Percentiles rank a stretch among this genome's conserved stretches.
Conservation (phyloP, 306 rosid species). For the Corylus avellana region DNA sequence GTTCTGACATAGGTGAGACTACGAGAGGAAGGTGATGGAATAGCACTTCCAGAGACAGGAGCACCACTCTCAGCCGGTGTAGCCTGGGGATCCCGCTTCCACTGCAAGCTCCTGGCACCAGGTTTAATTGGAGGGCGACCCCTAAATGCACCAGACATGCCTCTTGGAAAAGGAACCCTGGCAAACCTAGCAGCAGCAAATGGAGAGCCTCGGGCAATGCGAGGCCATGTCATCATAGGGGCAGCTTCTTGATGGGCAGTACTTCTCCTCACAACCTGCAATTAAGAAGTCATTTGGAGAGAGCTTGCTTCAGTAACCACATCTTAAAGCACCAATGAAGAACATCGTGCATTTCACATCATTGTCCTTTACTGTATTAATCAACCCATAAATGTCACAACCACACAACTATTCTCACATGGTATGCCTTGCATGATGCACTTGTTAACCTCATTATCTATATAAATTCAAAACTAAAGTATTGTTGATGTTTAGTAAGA, state of each 20-base stretch:
- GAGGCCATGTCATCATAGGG: conserved; percentile 65
- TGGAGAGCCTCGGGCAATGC: conserved; percentile 51
- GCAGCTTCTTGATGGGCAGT: conserved; percentile 67
- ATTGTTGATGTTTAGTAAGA: background rate
- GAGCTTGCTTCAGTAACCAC: conserved; percentile 3
- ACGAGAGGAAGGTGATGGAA: conserved; percentile 48
- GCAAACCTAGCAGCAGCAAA: conserved; percentile 67
- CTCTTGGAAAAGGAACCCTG: conserved; percentile 73
- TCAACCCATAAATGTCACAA: background rate
- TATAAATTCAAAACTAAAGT: background rate
- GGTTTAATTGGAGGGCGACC: conserved; percentile 62
- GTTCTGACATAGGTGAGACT: conserved; percentile 87
- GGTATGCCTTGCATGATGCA: background rate
- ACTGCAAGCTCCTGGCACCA: conserved; percentile 88
- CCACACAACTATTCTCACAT: background rate
- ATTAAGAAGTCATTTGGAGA: conserved; percentile 13
- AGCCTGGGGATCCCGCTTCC: conserved; percentile 84
- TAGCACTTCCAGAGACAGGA: conserved; percentile 31
- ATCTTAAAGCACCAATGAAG: conserved; percentile 10
- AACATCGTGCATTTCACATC: background rate
- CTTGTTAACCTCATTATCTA: background rate
- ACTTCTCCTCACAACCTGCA: conserved; percentile 74
- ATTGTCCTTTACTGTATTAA: background rate
- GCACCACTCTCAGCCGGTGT: conserved; percentile 47
- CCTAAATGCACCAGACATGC: conserved; percentile 67